A percentile compares a stretch with the other conserved stretches of the same genome.
phyloP scores from a whole-genome alignment of 768 basidiomycete species.

The Lactarius hengduanensis region DNA sequence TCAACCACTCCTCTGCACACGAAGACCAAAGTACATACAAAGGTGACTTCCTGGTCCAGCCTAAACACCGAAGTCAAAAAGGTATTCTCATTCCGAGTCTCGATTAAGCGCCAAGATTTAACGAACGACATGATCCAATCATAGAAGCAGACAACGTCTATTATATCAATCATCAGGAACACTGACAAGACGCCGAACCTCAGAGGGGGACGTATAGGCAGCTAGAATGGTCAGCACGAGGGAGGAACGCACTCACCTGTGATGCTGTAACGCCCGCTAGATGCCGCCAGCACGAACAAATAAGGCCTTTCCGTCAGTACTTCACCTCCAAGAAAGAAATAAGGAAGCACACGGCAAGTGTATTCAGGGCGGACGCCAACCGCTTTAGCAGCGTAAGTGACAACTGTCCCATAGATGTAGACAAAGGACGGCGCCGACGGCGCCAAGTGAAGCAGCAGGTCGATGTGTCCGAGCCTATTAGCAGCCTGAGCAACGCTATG shows the following conservation, averaged over 20 bases:
- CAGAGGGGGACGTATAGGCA: constrained; percentile 10
- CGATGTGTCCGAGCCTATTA: neutral
- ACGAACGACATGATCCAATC: constrained; percentile 29
- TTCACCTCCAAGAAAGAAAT: neutral
- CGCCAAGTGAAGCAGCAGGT: neutral
- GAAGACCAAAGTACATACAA: constrained; percentile 2
- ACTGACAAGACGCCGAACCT: neutral
- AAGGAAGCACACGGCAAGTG: neutral
- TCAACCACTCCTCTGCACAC: too few relatives aligned
- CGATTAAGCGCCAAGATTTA: neutral
- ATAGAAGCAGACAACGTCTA: constrained; percentile 26
- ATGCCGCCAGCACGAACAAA: neutral
- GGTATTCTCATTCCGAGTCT: neutral
- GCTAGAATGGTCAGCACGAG: constrained; percentile 1
- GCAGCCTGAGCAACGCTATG: neutral
- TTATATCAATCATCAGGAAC: neutral
- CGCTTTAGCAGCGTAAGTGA: neutral
- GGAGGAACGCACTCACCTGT: neutral
- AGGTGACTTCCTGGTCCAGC: constrained; percentile 18
- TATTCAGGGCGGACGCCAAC: neutral
- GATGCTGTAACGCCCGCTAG: constrained; percentile 22
- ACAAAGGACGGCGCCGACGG: neutral
- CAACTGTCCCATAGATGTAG: neutral
- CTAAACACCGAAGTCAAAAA: constrained; percentile 4
- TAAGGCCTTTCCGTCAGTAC: neutral